Base-by-base conservation (phyloP, 2,329 filamentous ascomycete genomes). In the Aspergillus ustus region DNA sequence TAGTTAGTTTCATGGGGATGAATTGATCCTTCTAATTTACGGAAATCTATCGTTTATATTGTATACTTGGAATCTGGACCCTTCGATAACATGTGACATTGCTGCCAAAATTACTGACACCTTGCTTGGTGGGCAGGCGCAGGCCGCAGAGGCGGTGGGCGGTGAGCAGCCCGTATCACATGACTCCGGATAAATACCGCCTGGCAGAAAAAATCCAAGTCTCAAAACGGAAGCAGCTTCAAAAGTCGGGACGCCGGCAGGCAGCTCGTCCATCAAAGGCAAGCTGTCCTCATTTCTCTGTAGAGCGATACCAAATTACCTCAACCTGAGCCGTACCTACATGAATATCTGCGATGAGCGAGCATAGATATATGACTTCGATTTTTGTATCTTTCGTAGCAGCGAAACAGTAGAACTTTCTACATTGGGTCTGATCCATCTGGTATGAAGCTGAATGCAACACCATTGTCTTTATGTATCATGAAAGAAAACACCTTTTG, bases 151-250 rank as follows among this genome's bases (percentile, higher is more conserved):
- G 15, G 9, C 20, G 28, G 19, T 25, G 3, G 5, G 4, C 3
- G 3, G n/a, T 17, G 28, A 46, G 46, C 44, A 37, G 44, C 31
- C 8, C 2, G 20, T 7, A 19, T 43, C 55, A 57, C 25, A 17
- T 57, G 55, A 57, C 25, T 8, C 17, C 6, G 28, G 1, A 34
- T 3, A 40, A 1, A n/a, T 34, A 45, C 55, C 48, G 55, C 46
- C 48, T 6, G 55, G 55, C 55, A 57, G 55, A 57, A 57, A 57
- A 57, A 11, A 20, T 34, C n/a, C 55, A 45, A 57, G 22, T 48
- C 52, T 28, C 13, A 48, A 9, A 55, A 45, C 52, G 52, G 43
- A 56, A 56, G 43, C 52, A 48, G 40, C 46, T 40, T 40, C 45
- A 34, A 48, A 22, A 31, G 19, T n/a, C 17, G 25, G 43, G 20